Percentiles rank a stretch among this genome's conserved stretches.
phyloP scores from a whole-genome alignment of 192 early-diverging fungal species.

The Podila verticillata region DNA sequence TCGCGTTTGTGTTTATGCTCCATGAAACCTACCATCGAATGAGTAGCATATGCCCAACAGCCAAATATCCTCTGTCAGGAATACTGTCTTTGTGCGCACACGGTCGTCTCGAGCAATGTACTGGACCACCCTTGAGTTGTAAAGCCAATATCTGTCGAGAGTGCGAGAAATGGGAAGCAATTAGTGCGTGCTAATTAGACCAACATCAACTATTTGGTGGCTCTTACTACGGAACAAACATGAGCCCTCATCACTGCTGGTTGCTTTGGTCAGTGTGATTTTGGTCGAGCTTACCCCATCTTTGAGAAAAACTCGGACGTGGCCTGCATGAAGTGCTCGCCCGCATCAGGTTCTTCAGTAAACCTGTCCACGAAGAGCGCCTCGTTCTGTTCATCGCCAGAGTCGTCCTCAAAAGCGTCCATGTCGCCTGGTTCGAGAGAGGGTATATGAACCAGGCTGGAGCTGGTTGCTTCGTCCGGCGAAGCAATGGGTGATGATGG shows the following conservation, averaged over 20 bases:
- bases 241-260: too few relatives aligned
- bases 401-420: constrained; percentile 16
- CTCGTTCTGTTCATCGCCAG: constrained; percentile 11
- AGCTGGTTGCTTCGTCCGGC: background rate
- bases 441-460: background rate
- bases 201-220: too few relatives aligned
- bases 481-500: background rate
- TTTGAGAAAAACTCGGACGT: constrained; percentile 53
- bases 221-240: too few relatives aligned
- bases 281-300: constrained; percentile 35
- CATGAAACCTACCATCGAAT: constrained; percentile 44
- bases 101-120: constrained; percentile 53
- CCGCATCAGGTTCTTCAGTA: constrained; percentile 41
- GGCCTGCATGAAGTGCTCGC: constrained; percentile 48
- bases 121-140: constrained; percentile 47
- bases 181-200: background rate
- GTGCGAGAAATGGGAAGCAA: background rate
- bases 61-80: constrained; percentile 52
- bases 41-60: constrained; percentile 48
- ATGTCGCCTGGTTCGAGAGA: background rate
- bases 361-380: constrained; percentile 5
- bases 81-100: constrained; percentile 34
- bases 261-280: too few relatives aligned
- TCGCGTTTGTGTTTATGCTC: too few relatives aligned
- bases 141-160: constrained; percentile 52